Evolutionary conservation across 345 rosid species (phyloP), one percentile per base, ranked within the genome.

Genomic region (Hypericum androsaemum): DNA sequence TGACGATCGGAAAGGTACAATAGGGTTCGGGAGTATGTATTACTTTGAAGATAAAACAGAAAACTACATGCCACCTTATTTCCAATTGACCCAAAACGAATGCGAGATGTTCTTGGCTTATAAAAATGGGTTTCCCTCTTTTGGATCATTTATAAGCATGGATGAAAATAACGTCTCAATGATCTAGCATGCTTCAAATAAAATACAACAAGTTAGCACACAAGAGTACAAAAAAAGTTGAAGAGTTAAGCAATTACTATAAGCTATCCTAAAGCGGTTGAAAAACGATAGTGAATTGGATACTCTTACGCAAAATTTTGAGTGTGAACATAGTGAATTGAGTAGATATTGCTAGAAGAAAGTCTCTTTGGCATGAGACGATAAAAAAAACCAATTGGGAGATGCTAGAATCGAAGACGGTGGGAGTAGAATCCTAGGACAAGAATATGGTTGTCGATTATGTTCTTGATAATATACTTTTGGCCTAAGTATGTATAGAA

Each of bases 21-120:
- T 63, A 66, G 63, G 67, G 57, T 61, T 66, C 47, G 60, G 52
- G 49, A 22, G 32, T 22, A 22, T 41, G 40, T 22, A 41, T 50
- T 39, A 42, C 12, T 51, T 60, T 39, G 38, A 37, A 43, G 58
- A 60, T 51, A 57, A 47, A 38, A 54, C 14, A 52, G 69, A 72
- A 65, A 65, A 52, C 58, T 65, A 70, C 78, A 75, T 47, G 57
- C 72, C 80, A 67, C 73, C 69, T 7, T 65, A 47, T 51, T 57
- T 56, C 47, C 41, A 12, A 47, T 43, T 42, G 46, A 42, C 44
- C 44, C 50, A 37, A 53, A 65, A 54, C 7, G 52, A 43, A 51
- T 57, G 54, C 58, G 47, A 50, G 28, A 46, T 47, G 32, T 40
- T 32, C 43, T 49, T 53, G 41, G 28, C 44, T 58, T 61, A 35